Conservation (phyloP, 306 rosid species). For the Comarum palustre region DNA sequence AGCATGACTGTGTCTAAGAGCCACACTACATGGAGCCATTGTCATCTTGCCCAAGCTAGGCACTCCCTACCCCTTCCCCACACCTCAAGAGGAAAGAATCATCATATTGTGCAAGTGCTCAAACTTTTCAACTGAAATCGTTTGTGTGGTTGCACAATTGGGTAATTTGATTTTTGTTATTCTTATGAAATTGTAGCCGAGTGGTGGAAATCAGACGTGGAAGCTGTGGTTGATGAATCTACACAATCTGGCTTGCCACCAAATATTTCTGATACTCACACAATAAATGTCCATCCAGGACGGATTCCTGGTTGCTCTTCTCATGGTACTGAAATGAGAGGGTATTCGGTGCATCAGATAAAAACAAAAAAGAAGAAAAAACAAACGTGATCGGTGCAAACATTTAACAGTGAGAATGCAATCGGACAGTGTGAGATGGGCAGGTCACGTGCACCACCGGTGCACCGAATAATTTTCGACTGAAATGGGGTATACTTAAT, state of each 20-base stretch:
- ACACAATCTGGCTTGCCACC: constrained; percentile 51
- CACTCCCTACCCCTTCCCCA: constrained; percentile 64
- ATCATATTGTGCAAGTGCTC: constrained; percentile 44
- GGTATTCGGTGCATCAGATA: too few relatives aligned
- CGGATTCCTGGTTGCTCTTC: constrained; percentile 55
- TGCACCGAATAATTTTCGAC: too few relatives aligned
- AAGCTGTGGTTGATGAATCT: constrained; percentile 52
- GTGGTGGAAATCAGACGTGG: constrained; percentile 86
- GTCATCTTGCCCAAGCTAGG: constrained; percentile 61
- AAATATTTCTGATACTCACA: constrained; percentile 66
- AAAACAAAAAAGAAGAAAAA: too few relatives aligned
- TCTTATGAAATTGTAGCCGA: constrained; percentile 39
- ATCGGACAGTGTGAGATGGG: too few relatives aligned
- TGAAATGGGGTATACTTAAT: constrained; percentile 1
- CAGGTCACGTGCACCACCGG: too few relatives aligned
- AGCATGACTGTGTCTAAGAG: constrained; percentile 60
- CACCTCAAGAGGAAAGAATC: constrained; percentile 51
- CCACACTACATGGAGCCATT: constrained; percentile 64
- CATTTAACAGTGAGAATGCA: too few relatives aligned
- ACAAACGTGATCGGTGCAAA: too few relatives aligned
- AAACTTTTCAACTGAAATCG: not conserved
- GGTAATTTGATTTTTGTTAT: not conserved
- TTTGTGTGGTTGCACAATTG: not conserved
- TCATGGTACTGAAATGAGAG: constrained; percentile 44
- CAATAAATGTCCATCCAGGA: constrained; percentile 64